Percentiles rank a stretch among this genome's conserved stretches.
Evolutionary conservation across 495 filamentous ascomycete species (phyloP).

Genomic region (Amorphotheca resinae): DNA sequence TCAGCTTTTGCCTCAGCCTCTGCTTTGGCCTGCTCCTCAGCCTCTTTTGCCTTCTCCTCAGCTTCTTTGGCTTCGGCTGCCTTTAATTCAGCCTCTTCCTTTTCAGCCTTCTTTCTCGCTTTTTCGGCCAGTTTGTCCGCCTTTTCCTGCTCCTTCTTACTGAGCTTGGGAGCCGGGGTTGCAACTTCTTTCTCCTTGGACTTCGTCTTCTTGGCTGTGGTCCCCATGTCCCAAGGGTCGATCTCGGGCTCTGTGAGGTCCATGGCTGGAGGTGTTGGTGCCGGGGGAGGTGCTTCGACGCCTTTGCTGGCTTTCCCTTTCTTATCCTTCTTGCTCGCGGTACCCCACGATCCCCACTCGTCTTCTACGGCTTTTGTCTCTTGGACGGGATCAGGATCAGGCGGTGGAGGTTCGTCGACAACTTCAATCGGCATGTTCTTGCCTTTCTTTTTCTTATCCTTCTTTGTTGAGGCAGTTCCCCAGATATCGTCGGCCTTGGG

Average conservation of each 20-base stretch:
- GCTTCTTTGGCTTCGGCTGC: slow-evolving; percentile 7
- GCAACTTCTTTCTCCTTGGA: slow-evolving; percentile 13
- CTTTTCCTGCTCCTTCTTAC: slow-evolving; percentile 16
- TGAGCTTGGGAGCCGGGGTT: slow-evolving; percentile 11
- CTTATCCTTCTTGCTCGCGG: slow-evolving; percentile 28
- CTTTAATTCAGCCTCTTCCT: slow-evolving; percentile 17
- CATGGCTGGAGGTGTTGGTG: slow-evolving; percentile 28
- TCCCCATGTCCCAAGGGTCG: slow-evolving; percentile 14
- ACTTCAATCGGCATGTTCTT: slow-evolving; percentile 31
- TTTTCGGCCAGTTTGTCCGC: slow-evolving; percentile 12
- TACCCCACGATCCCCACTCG: slow-evolving; percentile 27
- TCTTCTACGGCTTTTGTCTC: slow-evolving; percentile 27
- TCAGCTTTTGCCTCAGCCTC: slow-evolving; percentile 11
- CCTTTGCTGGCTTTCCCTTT: slow-evolving; percentile 23
- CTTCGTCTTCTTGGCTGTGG: slow-evolving; percentile 11
- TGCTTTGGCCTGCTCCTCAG: slow-evolving; percentile 7
- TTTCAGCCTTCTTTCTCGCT: slow-evolving; percentile 15
- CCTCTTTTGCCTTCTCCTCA: slow-evolving; percentile 23
- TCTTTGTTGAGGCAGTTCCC: slow-evolving; percentile 26
- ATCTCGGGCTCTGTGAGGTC: slow-evolving; percentile 24
- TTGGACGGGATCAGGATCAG: slow-evolving; percentile 29
- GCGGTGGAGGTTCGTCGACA: slow-evolving; percentile 20
- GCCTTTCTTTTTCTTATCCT: slow-evolving; percentile 30
- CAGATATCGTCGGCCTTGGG: slow-evolving; percentile 31
- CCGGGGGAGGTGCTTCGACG: slow-evolving; percentile 23